Evolutionary conservation across 805 yeast species (phyloP).

Genomic region (Yamadazyma ubonensis): DNA sequence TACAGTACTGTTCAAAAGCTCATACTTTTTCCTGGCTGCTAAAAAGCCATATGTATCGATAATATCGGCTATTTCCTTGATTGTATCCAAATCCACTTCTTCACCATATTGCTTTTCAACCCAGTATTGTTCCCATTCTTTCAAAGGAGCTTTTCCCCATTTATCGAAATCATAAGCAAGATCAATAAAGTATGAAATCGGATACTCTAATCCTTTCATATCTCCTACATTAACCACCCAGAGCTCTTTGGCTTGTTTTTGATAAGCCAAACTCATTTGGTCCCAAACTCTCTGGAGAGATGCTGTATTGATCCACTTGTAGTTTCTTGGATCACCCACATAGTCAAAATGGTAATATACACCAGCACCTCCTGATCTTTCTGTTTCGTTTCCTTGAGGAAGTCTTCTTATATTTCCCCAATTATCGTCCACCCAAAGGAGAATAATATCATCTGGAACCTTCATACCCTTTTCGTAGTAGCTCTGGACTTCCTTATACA

Average conservation of each 20-base stretch:
- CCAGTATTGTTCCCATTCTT: conserved; percentile 15
- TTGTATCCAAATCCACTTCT: conserved; percentile 2
- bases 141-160: conserved; percentile 15
- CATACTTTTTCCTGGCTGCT: conserved; percentile 15
- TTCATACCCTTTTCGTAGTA: conserved; percentile 18
- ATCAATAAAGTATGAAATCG: conserved; percentile 21
- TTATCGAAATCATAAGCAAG: conserved; percentile 17
- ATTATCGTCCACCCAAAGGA: conserved; percentile 28
- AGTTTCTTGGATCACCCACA: conserved; percentile 27
- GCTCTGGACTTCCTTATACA: conserved; percentile 20
- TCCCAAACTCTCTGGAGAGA: conserved; percentile 24
- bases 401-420: conserved; percentile 28
- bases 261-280: conserved; percentile 23
- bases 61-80: conserved; percentile 18
- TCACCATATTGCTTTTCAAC: conserved; percentile 15
- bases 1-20: conserved; percentile 15
- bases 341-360: conserved; percentile 27
- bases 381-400: conserved; percentile 18
- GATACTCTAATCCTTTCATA: conserved; percentile 24
- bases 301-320: conserved; percentile 26
- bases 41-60: conserved; percentile 17
- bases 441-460: conserved; percentile 22
- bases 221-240: conserved; percentile 30
- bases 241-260: conserved; percentile 18
- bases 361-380: conserved; percentile 27